phyloP scores from a whole-genome alignment of 1,284 basidiomycete species.

The Rhodotorula mucilaginosa region DNA sequence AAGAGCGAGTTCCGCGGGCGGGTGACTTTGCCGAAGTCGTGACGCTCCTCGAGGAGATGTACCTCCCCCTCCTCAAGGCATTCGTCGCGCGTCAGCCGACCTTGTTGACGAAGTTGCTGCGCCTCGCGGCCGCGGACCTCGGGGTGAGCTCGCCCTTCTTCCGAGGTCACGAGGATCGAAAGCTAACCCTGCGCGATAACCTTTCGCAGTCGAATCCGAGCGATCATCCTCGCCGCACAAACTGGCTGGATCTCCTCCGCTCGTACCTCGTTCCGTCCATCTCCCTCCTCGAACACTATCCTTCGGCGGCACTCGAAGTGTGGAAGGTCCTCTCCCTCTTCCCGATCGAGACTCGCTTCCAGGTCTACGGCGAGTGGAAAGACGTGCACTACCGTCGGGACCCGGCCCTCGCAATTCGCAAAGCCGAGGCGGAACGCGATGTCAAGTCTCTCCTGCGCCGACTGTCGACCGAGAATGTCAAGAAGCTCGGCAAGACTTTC shows the following conservation, averaged over 20 bases:
- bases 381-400: constrained; percentile 56
- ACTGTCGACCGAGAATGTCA: constrained; percentile 69
- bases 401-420: constrained; percentile 50
- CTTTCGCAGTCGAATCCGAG: constrained; percentile 9
- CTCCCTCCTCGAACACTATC: constrained; percentile 77
- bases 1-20: constrained; percentile 66
- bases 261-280: constrained; percentile 81
- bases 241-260: constrained; percentile 78
- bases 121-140: constrained; percentile 20
- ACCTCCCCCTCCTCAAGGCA: constrained; percentile 52
- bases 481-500: constrained; percentile 78
- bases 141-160: constrained; percentile 53
- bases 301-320: constrained; percentile 78
- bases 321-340: constrained; percentile 80
- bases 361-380: constrained; percentile 94
- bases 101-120: constrained; percentile 19
- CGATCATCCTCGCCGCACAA: constrained; percentile 13
- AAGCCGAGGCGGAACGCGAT: constrained; percentile 57
- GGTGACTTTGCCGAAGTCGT: constrained; percentile 63
- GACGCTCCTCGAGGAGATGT: constrained; percentile 39
- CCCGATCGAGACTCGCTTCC: constrained; percentile 76
- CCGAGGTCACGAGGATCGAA: constrained; percentile 49
- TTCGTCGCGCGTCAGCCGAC: constrained; percentile 24
- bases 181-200: not conserved
- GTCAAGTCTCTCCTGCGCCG: constrained; percentile 74